Base-by-base conservation (phyloP, 305 asterid species). In the Fraxinus sp. region DNA sequence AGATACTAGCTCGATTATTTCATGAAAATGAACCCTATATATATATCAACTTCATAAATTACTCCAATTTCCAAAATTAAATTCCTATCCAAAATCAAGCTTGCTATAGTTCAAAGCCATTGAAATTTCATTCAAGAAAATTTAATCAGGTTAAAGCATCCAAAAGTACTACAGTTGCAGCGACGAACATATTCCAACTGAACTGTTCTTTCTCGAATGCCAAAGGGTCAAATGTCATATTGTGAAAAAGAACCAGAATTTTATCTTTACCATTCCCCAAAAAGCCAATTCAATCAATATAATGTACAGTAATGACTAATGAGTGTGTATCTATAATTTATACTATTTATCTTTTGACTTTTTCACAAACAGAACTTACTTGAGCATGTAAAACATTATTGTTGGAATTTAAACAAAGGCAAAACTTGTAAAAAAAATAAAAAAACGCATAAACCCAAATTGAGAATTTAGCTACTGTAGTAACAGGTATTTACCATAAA, bases 401-500 rank as follows among this genome's bases (percentile, higher is more conserved):
- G 4, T n/a, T 4, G 36, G 33, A 10, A 11, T 68, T 10, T 28
- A 26, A 11, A 26, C 35, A 68, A 68, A 68, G 74, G 74, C 8
- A 28, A 68, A 66, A 9, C 33, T 0, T 66, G 32, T 11, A 11
- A 11, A 33, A 13, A 68, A 14, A 11, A 26, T 10, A 24, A 8
- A 8, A 28, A 28, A 0, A 1, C 18, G 32, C 18, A 10, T 26
- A 68, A 10, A 28, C 20, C 33, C 18, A 68, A 26, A 14, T 68
- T 10, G 37, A 68, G 7, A 26, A 68, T 28, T 68, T 18, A 59
- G 32, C 32, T 59, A 59, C 74, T 0, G 18, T 7, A 9, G 14
- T 74, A 9, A 78, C n/a, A 20, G 33, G 66, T 20, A 78, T 81
- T 91, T 26, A 95, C 98, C 99, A 87, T 77, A 59, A 93, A 90